Evolutionary conservation across 768 basidiomycete species (phyloP), one percentile per base, ranked within the genome.

Genomic region (Hysterangium stoloniferum): DNA sequence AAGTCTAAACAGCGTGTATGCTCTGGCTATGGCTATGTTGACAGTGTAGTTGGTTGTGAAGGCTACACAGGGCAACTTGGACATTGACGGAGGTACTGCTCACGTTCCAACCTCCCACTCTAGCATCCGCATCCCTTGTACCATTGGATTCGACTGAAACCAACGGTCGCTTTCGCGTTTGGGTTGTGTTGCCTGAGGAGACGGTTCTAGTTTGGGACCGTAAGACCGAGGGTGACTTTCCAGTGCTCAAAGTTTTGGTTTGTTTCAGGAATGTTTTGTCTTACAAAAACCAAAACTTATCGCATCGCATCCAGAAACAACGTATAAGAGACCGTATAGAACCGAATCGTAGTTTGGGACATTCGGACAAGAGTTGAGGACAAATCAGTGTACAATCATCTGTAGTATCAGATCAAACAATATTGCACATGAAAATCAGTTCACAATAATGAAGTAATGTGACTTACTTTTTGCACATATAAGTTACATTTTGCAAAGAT

Each of bases 51-150:
- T 19, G 44, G 32, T 56, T 32, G 22, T 40, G 29, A 60, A 94
- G 93, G 93, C 75, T 93, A 33, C 92, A 94, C 58, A 77, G 93
- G 58, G 93, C 94, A 28, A 82, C 80, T 9, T 97, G 94, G 94
- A 76, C 83, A n/a, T 86, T 89, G 54, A 96, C 93, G 0, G 94
- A 96, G 58, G 74, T 97, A 13, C 77, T 93, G 58, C 66, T 95
- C 31, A 96, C 94, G 1, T 97, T 97, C 65, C 86, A 91, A 9
- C 79, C 88, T 24, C 91, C 91, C 0, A 61, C 68, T 1, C 67
- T 96, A 48, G 72, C 71, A 40, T 73, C 75, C 38, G 79, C 94
- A 48, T 76, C 81, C 9, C 68, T 95, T 38, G 64, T 87, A 17
- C 92, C 94, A 17, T 71, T 82, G 47, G 86, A 81, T 59, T 62